Evolutionary conservation across 2,329 filamentous ascomycete genomes (phyloP), one percentile per base, ranked within the genome.

Genomic region (Fusarium nisikadoi): DNA sequence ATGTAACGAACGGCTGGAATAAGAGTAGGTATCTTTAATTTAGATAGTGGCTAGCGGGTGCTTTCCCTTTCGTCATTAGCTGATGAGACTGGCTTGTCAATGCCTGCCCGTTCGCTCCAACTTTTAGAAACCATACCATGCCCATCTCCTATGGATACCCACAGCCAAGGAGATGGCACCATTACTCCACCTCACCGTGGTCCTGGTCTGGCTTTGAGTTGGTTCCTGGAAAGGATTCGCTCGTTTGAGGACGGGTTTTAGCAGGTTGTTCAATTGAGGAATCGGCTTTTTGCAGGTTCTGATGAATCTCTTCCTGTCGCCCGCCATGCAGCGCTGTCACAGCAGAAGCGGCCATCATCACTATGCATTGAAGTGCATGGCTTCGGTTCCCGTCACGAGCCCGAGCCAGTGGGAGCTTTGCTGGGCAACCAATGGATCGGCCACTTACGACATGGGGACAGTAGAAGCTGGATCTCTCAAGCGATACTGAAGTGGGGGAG

Each of bases 181-280:
- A 77, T 68, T 75, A 58, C 75, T 71, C 75, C 75, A 77, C 75
- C 63, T 76, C 70, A 74, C 73, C 73, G 66, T 74, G 75, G 73
- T 50, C 72, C 74, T 70, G 46, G 58, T 72, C 62, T 75, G 53
- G 65, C 61, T 67, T 65, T 63, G 71, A 73, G 61, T 60, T 69
- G 65, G 58, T 36, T 62, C 65, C 60, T 66, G 53, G 62, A 57
- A 72, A 47, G 47, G 62, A 55, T 41, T 69, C 52, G 52, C 59
- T 73, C 46, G 68, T 55, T 65, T 50, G 31, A 68, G 46, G 35
- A 45, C 61, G 67, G 52, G 67, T 55, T 56, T 49, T 43, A 31
- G 42, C 38, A 54, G 25, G 14, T 52, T 71, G 39, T 39, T 27
- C 29, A 38, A 31, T n/a, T 8, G 38, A 46, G 39, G n/a, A 50